These are phyloP conservation scores for Colletotrichum zoysiae DNA, from an alignment of 2,329 filamentous ascomycete genomes.

Conservation along the genomic window DNA sequence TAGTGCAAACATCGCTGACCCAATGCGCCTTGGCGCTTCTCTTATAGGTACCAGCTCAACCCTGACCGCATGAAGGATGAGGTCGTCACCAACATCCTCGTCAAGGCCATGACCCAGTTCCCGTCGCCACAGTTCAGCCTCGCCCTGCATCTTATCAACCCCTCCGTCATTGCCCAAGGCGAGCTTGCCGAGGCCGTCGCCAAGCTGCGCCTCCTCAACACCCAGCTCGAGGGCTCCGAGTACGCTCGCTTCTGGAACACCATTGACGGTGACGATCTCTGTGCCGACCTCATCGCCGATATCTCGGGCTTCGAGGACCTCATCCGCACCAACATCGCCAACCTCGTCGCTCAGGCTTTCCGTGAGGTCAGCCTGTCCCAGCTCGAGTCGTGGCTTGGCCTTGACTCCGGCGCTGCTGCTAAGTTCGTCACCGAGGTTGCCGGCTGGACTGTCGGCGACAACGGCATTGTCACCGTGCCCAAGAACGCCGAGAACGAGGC, in stretches of 20 bases:
- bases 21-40: constrained; percentile 20
- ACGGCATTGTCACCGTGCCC: constrained; percentile 78
- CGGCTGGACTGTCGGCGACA: constrained; percentile 83
- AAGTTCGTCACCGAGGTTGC: constrained; percentile 89
- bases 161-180: constrained; percentile 74
- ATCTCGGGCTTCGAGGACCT: constrained; percentile 95
- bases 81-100: constrained; percentile 98
- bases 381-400: constrained; percentile 81
- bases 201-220: constrained; percentile 87
- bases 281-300: constrained; percentile 94
- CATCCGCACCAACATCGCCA: constrained; percentile 89
- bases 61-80: constrained; percentile 97
- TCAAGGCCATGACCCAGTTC: constrained; percentile 98
- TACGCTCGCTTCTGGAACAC: constrained; percentile 95
- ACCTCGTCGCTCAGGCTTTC: constrained; percentile 85
- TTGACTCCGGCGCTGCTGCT: constrained; percentile 74
- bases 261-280: constrained; percentile 92
- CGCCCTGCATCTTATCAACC: constrained; percentile 91
- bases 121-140: constrained; percentile 95
- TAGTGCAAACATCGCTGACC: constrained; percentile 18
- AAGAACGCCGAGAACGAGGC: constrained; percentile 98
- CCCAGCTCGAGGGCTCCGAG: constrained; percentile 88
- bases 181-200: constrained; percentile 91
- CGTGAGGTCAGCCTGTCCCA: constrained; percentile 77
- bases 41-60: constrained; percentile 95